Percentiles rank a stretch among this genome's conserved stretches.
Conservation (phyloP, 1,139 yeast species). For the Hanseniaspora gamundiae region DNA sequence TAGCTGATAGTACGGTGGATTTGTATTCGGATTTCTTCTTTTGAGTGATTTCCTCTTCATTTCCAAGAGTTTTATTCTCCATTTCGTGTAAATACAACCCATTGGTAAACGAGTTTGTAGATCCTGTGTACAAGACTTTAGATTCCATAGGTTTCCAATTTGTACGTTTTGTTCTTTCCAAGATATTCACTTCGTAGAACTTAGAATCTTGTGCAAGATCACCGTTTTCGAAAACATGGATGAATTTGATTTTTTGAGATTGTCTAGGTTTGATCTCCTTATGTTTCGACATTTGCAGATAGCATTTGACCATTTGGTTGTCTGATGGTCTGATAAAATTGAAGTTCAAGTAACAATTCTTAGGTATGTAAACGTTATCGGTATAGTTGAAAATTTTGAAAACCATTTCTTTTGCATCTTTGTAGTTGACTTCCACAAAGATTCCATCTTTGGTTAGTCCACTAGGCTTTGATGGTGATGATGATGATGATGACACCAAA, state of each 20-base stretch:
- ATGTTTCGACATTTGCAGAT: conserved; percentile 4
- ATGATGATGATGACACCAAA: not conserved
- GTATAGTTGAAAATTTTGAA: conserved; percentile 5
- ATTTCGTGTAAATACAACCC: not conserved
- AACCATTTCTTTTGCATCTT: conserved; percentile 3
- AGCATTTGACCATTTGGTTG: conserved; percentile 6
- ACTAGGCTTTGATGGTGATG: not conserved
- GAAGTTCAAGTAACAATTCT: conserved; percentile 4
- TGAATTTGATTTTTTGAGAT: conserved; percentile 4
- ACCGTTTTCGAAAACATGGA: conserved; percentile 6
- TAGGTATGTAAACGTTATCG: conserved; percentile 3
- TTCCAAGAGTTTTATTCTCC: not conserved
- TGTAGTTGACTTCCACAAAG: conserved; percentile 3
- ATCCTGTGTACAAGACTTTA: conserved; percentile 3
- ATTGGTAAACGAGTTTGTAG: not conserved
- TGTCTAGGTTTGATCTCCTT: conserved; percentile 5
- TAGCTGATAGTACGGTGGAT: too few species aligned
- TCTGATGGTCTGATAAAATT: conserved; percentile 3
- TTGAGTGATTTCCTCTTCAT: too few species aligned
- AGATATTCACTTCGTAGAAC: conserved; percentile 5
- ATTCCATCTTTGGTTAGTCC: conserved; percentile 2
- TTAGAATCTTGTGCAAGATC: conserved; percentile 1
- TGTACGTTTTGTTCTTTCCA: conserved; percentile 1
- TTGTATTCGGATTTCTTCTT: too few species aligned
- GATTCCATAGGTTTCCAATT: not conserved